phyloP scores from a whole-genome alignment of 768 basidiomycete species.

The Coprinellus micaceus region DNA sequence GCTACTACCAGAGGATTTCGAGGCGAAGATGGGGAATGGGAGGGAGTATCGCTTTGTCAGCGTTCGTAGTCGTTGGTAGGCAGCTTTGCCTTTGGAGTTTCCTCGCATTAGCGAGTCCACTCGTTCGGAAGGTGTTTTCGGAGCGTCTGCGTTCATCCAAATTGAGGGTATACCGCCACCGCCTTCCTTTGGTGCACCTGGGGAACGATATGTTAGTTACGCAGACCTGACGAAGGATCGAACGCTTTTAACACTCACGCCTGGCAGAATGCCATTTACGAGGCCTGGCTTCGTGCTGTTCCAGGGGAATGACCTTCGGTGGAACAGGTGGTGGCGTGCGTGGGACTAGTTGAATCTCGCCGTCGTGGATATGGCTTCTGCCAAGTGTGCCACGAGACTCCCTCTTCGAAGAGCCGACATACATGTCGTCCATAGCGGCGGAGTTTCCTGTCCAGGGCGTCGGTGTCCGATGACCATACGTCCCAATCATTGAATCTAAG shows the following conservation, averaged over 20 bases:
- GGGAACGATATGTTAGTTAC: background rate
- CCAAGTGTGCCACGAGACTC: conserved; percentile 1
- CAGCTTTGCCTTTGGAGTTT: conserved; percentile 17
- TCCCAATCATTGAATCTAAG: conserved; percentile 21
- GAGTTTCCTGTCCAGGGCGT: conserved; percentile 1
- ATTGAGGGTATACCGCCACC: conserved; percentile 39
- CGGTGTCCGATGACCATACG: conserved; percentile 12
- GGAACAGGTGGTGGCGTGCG: conserved; percentile 25
- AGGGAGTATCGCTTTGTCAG: conserved; percentile 50
- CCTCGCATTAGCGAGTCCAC: conserved; percentile 27
- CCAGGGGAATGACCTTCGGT: conserved; percentile 7
- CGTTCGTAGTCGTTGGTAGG: conserved; percentile 36
- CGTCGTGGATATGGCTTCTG: conserved; percentile 6
- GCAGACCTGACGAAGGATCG: background rate
- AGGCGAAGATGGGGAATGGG: conserved; percentile 38
- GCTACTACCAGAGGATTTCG: conserved; percentile 7
- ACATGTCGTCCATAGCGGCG: conserved; percentile 23
- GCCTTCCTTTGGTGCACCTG: background rate
- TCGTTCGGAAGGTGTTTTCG: conserved; percentile 31
- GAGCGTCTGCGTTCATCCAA: conserved; percentile 45
- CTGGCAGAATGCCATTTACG: background rate
- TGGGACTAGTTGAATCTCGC: conserved; percentile 30
- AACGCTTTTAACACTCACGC: background rate
- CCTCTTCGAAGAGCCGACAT: conserved; percentile 14
- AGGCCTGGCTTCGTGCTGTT: conserved; percentile 5